Conservation (phyloP, 176 grass and related monocot species). For the Aegilops longissima region DNA sequence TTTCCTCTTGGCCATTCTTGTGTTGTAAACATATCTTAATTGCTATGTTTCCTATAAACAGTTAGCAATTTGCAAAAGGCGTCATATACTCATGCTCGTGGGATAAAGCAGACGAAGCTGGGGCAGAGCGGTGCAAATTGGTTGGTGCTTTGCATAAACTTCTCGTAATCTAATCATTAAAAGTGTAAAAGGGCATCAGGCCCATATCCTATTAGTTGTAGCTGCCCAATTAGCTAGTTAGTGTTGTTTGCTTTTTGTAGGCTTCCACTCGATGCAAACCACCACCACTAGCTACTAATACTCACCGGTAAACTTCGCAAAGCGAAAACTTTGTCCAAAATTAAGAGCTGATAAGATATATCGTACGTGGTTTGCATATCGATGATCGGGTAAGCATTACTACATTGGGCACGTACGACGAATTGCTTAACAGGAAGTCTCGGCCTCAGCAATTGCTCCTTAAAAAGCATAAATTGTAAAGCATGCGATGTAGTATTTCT, state of each 20-base stretch:
- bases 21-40: too few species aligned
- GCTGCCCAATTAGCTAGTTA: neutral
- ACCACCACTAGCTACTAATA: too few species aligned
- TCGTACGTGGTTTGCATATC: too few species aligned
- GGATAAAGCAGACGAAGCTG: constrained; percentile 27
- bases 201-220: neutral
- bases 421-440: neutral
- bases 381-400: too few species aligned
- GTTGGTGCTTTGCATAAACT: constrained; percentile 35
- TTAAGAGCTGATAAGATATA: too few species aligned
- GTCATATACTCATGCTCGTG: neutral
- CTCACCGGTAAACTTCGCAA: too few species aligned
- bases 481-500: neutral
- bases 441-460: neutral
- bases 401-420: too few species aligned
- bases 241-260: too few species aligned
- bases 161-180: constrained; percentile 33
- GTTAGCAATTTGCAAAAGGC: constrained; percentile 7
- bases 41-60: too few species aligned
- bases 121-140: constrained; percentile 32
- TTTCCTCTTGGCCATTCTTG: too few species aligned
- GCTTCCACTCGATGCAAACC: too few species aligned
- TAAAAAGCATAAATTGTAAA: neutral
- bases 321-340: too few species aligned
- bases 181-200: neutral